A percentile compares a stretch with the other conserved stretches of the same genome.
These are phyloP conservation scores for Thyridium curvatum DNA, from an alignment of 2,329 filamentous ascomycete genomes.

Conservation along the genomic window DNA sequence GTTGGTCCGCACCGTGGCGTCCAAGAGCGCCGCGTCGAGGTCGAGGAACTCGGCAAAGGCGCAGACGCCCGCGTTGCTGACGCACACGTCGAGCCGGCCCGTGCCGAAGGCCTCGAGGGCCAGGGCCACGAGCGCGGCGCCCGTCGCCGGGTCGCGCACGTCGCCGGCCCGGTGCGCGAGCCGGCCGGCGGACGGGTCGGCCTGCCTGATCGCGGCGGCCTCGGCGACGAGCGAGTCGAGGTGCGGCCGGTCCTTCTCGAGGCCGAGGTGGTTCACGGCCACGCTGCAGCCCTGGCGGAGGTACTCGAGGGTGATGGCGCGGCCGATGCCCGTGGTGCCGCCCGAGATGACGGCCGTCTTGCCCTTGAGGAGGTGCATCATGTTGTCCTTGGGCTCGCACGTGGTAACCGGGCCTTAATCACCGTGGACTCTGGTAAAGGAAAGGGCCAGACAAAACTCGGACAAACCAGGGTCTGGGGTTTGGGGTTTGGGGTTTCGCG, in stretches of 20 bases:
- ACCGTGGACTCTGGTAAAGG: no score
- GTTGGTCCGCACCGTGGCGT: slow-evolving; percentile 70
- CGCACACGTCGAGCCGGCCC: slow-evolving; percentile 65
- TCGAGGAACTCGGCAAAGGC: slow-evolving; percentile 82
- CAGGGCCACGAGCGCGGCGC: slow-evolving; percentile 57
- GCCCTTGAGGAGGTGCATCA: slow-evolving; percentile 57
- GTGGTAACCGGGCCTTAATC: no score
- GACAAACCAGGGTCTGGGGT: no score
- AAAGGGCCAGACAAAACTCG: no score
- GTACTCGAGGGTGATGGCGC: slow-evolving; percentile 77
- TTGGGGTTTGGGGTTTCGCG: no score
- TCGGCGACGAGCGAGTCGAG: slow-evolving; percentile 47
- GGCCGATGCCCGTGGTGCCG: slow-evolving; percentile 79
- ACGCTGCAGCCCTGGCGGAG: slow-evolving; percentile 72
- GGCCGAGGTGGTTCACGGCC: slow-evolving; percentile 72
- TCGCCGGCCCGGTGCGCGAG: slow-evolving; percentile 71
- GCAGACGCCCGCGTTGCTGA: slow-evolving; percentile 85
- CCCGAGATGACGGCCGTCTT: slow-evolving; percentile 86
- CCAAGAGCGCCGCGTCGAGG: slow-evolving; percentile 63
- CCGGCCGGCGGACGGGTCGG: slow-evolving; percentile 40
- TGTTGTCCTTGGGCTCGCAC: neutral
- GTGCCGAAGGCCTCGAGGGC: slow-evolving; percentile 55
- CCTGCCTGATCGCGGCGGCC: slow-evolving; percentile 37
- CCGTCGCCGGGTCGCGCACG: slow-evolving; percentile 68
- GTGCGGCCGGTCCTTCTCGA: slow-evolving; percentile 42